A percentile compares a stretch with the other conserved stretches of the same genome.
Conservation (phyloP, 2,329 filamentous ascomycete genomes). For the Ophiostoma ulmi region DNA sequence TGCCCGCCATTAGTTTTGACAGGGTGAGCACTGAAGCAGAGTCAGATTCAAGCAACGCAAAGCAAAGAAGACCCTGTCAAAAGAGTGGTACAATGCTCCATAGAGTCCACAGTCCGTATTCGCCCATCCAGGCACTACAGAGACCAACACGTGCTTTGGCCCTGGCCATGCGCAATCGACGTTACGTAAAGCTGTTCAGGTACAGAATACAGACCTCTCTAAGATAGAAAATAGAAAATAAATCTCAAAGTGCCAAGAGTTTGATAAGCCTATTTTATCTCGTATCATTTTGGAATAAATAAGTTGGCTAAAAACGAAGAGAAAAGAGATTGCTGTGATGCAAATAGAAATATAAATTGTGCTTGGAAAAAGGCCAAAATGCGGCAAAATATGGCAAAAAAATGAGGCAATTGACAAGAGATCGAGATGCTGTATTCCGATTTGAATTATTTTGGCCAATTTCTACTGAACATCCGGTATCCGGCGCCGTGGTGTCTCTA, state of each 20-base stretch:
- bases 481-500: constrained; percentile 7
- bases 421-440: background rate
- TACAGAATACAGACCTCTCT: background rate
- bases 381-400: background rate
- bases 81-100: background rate
- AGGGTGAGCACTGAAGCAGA: background rate
- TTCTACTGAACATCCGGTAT: background rate
- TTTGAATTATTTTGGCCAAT: background rate
- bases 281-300: background rate
- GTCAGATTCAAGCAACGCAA: background rate
- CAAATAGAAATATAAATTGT: background rate
- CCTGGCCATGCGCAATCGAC: constrained; percentile 15
- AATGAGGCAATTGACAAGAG: background rate
- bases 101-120: background rate
- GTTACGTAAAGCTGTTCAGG: constrained; percentile 19
- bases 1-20: constrained; percentile 8
- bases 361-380: background rate
- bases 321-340: background rate
- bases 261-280: background rate
- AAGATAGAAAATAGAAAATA: background rate
- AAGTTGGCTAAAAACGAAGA: background rate
- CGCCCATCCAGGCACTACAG: background rate
- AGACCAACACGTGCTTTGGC: constrained; percentile 17
- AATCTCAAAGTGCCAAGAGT: background rate
- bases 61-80: background rate